A percentile compares a stretch with the other conserved stretches of the same genome.
These are phyloP conservation scores for Fusarium tanahbumbuense DNA, from an alignment of 2,329 filamentous ascomycete species.

Conservation along the genomic window DNA sequence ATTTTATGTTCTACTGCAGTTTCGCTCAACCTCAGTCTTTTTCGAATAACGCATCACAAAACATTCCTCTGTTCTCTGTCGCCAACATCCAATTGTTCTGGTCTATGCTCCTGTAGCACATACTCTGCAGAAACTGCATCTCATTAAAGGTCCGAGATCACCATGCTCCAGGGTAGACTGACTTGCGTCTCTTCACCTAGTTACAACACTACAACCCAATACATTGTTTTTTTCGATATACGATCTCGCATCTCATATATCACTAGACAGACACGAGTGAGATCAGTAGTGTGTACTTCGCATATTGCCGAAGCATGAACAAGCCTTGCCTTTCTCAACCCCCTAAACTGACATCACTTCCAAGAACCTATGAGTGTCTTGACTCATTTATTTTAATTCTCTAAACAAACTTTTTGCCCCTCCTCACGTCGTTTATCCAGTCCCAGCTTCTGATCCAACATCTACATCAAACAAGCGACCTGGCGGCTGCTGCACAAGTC, in stretches of 20 bases:
- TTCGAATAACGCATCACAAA: constrained; percentile 2
- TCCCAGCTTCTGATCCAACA: not conserved
- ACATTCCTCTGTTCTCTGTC: constrained; percentile 1
- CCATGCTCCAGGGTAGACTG: constrained; percentile 56
- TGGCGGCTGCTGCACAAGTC: constrained; percentile 76
- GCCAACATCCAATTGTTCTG: not conserved
- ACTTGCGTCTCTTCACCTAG: constrained; percentile 48
- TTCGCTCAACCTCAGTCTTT: not conserved
- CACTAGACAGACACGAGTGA: not conserved
- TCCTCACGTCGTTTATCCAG: constrained; percentile 23
- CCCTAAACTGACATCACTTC: not conserved
- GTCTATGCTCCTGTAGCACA: not conserved
- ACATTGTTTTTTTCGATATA: not conserved
- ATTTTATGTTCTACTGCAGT: not conserved
- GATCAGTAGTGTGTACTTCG: not conserved
- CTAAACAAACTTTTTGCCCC: constrained; percentile 28
- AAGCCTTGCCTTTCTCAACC: not conserved
- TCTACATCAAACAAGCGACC: constrained; percentile 76
- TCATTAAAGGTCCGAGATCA: constrained; percentile 1
- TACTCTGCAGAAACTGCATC: constrained; percentile 43
- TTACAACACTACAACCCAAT: not conserved
- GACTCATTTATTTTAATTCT: not conserved
- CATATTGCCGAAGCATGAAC: not conserved
- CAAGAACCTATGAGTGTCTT: not conserved
- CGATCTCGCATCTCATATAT: not conserved